A percentile compares a stretch with the other conserved stretches of the same genome.
Evolutionary conservation across 106 monocot genomes (phyloP).

Genomic region (Dactylorhiza incarnata): DNA sequence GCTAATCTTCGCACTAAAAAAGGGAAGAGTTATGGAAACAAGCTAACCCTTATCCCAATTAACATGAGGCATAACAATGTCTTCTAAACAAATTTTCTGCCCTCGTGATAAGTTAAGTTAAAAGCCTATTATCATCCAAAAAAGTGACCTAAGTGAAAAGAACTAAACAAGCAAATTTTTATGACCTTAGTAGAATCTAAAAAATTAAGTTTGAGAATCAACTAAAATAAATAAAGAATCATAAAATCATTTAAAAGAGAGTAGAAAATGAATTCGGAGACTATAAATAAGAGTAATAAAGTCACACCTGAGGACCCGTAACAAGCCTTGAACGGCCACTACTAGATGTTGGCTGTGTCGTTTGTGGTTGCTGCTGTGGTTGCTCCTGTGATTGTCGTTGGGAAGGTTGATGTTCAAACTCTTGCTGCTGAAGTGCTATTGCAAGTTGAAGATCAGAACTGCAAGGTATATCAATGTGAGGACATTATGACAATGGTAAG

Average conservation of each 20-base stretch:
- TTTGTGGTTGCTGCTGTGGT: conserved; percentile 22
- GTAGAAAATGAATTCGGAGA: not conserved
- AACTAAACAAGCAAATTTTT: not conserved
- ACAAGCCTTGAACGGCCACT: conserved; percentile 41
- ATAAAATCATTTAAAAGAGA: not conserved
- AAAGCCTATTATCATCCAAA: not conserved
- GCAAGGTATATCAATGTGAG: conserved; percentile 10
- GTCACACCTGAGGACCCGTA: conserved; percentile 50
- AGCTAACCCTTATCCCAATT: too few species aligned
- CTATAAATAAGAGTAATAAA: not conserved
- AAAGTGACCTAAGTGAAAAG: not conserved
- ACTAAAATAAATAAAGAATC: not conserved
- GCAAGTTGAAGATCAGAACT: conserved; percentile 82
- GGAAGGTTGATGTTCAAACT: conserved; percentile 58
- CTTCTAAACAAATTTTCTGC: not conserved
- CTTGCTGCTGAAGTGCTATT: conserved; percentile 78
- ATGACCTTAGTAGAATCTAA: not conserved
- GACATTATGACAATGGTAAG: too few species aligned
- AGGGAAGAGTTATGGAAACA: not conserved
- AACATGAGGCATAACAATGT: not conserved
- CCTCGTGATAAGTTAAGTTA: not conserved
- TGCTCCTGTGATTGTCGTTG: conserved; percentile 4
- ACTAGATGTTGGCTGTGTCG: conserved; percentile 27
- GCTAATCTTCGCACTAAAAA: not conserved
- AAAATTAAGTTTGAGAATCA: not conserved